Evolutionary conservation across 139 green algal species (phyloP), one percentile per base, ranked within the genome.

Genomic region (Chlorella sp.): DNA sequence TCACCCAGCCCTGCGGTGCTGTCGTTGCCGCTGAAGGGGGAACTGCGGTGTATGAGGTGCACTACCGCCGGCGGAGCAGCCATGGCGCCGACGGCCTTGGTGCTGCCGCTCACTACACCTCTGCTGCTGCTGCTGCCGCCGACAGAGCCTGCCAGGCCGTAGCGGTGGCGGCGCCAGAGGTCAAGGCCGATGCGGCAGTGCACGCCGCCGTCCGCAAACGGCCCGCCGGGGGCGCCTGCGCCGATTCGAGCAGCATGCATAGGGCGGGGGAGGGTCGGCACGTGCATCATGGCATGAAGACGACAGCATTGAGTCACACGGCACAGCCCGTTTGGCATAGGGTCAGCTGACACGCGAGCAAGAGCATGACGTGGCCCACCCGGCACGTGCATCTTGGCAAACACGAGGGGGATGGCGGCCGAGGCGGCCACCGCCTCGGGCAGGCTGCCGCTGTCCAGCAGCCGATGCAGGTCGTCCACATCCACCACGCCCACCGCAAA

Each of bases 371-470:
- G 45, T 19, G 46, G 23, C 71, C 43, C 73, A 90, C 89, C 90
- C 65, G 91, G 90, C 38, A 97, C 85, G 17, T 85, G 51, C 25
- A 98, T 88, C 14, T 78, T 68, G 8, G 81, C 41, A 63, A 98
- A 98, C 0, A 98, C 60, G 29, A 94, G 80, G 11, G 93, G 93
- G 60, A 98, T 95, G 50, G 93, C 93, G 1, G 91, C 93, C 3
- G 90, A 95, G 4, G 93, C 93, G 48, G 84, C 92, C 27, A 98
- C 92, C 5, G 93, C 91, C 67, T 94, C 90, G 17, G 93, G 88
- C 53, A 98, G 83, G 27, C 85, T 77, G 42, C 93, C 93, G 36
- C 73, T 86, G 78, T 96, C 84, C 14, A 98, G 84, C 33, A 96
- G 59, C 62, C 80, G 23, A 73, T 97, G 84, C 67, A 76, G 25